Base-by-base conservation (phyloP, 305 asterid species). In the Fraxinus ornus region DNA sequence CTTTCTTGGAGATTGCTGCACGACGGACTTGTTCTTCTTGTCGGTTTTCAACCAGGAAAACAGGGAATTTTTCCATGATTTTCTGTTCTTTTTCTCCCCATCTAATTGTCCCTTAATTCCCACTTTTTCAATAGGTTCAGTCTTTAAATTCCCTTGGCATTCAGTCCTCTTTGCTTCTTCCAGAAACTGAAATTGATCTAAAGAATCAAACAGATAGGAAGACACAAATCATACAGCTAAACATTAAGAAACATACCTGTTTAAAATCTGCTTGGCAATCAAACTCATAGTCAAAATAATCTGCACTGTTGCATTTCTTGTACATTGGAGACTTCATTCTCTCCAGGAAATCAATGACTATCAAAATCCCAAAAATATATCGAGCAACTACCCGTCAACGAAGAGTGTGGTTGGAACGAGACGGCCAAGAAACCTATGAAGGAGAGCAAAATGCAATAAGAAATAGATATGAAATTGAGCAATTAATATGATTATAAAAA, bases 1-100 rank as follows among this genome's bases (percentile, higher is more conserved):
- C 1, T 82, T 84, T 28, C 26, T 57, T 4, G 83, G 77, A 70
- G 75, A 17, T 85, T 76, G 88, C 39, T 76, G 89, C 39, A 32
- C 77, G 37, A n/a, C 26, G 44, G 78, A 71, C 83, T 85, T 79
- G 80, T 74, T 82, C 86, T 85, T 94, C 88, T 83, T 91, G 83
- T 87, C 92, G 22, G 76, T 79, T 81, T 80, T 93, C 77, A 91
- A 70, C 98, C 98, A 93, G 8, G 91, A 89, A 86, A 93, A 88
- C 71, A 95, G 52, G 1, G 90, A 85, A 17, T 22, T 85, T 87
- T 88, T 95, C 96, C 97, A 91, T 33, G 98, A 86, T 82, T 88
- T 93, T 78, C 33, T 87, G 73, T 72, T 86, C 89, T 57, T 89
- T 55, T 78, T 87, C 79, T 82, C 89, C 76, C 79, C 83, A 47